Evolutionary conservation across 2,329 filamentous ascomycete species (phyloP).

Genomic region (Paracoccidioides lutzii): DNA sequence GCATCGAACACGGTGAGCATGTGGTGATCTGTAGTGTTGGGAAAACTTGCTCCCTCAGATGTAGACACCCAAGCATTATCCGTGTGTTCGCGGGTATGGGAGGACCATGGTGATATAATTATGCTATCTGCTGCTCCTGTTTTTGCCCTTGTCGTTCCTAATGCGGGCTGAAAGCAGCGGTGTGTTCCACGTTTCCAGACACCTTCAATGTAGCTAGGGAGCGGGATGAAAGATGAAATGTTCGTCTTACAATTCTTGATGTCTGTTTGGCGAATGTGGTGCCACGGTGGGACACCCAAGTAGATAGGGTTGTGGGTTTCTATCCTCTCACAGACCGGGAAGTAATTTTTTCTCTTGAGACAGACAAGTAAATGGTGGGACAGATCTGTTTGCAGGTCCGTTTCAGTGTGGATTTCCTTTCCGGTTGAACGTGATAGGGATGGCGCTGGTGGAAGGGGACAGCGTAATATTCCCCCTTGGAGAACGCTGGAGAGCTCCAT

Average conservation of each 20-base stretch:
- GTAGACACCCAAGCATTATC: background rate
- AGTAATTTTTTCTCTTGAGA: background rate
- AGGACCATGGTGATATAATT: background rate
- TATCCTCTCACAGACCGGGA: background rate
- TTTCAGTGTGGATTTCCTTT: background rate
- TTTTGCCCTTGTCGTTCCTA: background rate
- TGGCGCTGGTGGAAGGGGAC: background rate
- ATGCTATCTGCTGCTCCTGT: background rate
- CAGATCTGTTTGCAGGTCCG: constrained; percentile 4
- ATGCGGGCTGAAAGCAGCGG: background rate
- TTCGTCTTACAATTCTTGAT: background rate
- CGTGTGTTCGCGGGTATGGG: background rate
- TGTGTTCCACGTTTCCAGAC: background rate
- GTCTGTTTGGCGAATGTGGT: background rate
- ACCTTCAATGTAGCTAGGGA: background rate
- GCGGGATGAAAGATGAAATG: background rate
- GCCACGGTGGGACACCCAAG: background rate
- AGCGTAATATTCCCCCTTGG: background rate
- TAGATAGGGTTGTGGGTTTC: background rate
- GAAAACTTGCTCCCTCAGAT: background rate
- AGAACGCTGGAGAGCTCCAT: background rate
- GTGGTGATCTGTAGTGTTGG: background rate
- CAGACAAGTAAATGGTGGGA: background rate
- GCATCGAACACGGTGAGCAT: background rate
- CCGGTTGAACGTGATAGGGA: background rate